Evolutionary conservation across 495 filamentous ascomycete genomes (phyloP), one percentile per base, ranked within the genome.

Genomic region (Neurospora sp.): DNA sequence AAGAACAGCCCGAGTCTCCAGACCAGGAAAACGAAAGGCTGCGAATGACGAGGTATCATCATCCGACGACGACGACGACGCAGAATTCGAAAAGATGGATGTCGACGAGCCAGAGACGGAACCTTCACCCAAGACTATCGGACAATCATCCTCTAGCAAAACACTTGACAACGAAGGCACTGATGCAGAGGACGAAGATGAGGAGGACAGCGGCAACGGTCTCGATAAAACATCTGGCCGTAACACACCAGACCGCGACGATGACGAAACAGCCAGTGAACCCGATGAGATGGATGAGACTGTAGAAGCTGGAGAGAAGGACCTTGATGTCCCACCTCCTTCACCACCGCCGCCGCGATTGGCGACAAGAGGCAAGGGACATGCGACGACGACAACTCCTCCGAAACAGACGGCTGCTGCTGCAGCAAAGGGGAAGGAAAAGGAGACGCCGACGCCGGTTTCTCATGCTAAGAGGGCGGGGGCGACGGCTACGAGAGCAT

Each of bases 81-180:
- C 76, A 16, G 12, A 62, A 5, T 88, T 89, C 71, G 88, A 90
- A 72, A 83, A 81, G 77, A 90, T 91, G 89, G 86, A 91, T 40
- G 76, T 89, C 5, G 89, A 90, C 71, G 70, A 81, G 23, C 46
- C 72, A 10, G 71, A 82, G 23, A 59, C 72, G 54, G 44, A 70
- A 5, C 71, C 77, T 5, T 40, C 73, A 0, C 35, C 54, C 4
- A 20, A 69, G 1, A 39, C 37, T 9, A 48, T 62, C 12, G 54
- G 12, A 4, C 23, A 62, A 16, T 16, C 54, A 9, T 62, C 27
- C 6, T 62, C 54, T 4, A 62, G 54, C 54, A 62, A 62, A 18
- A 62, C 54, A 0, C 54, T 62, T 7, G 27, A 62, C 14, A 5
- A 31, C 12, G 54, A 31, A 27, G 48, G 35, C 27, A 27, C 11